Evolutionary conservation across 768 basidiomycete species (phyloP), one percentile per base, ranked within the genome.

Genomic region (Collybiopsis confluens): DNA sequence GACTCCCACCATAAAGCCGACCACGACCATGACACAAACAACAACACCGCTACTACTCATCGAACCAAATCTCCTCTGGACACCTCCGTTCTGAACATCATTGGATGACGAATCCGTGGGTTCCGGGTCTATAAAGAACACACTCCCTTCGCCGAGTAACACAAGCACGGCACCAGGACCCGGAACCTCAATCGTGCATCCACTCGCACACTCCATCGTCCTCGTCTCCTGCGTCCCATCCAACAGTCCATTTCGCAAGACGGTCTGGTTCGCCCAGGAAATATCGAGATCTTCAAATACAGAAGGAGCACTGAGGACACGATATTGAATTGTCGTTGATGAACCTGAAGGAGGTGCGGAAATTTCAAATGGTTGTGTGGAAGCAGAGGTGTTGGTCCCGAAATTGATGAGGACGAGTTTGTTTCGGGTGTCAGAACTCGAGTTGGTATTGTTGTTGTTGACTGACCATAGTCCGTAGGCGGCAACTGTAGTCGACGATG

Each of bases 361-460:
- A 4, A 71, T 54, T 5, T 47, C 52, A 57, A 68, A 73, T 7
- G 56, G 55, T 41, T 67, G 69, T 13, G 30, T 13, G 0, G 65
- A 24, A 4, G 18, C 20, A n/a, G 15, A n/a, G n/a, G 45, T 27
- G 15, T 21, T 45, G 24, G 63, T 52, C 8, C 55, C 65, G 51
- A 61, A 71, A 54, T 73, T 73, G 57, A 73, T 57, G 23, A 71
- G 45, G 0, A 64, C 68, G n/a, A 71, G 62, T 42, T 66, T 66
- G 10, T 60, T 59, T 10, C 64, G 59, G 13, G 6, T 33, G 13
- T 33, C 30, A 13, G 30, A 33, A n/a, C n/a, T n/a, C 58, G 11
- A 52, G 48, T 6, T 64, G 63, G 1, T 50, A 54, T 10, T 62
- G 55, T 45, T 6, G n/a, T 27, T 23, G 16, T n/a, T 11, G 45